These are phyloP conservation scores for Cryphonectria japonica DNA, from an alignment of 2,329 filamentous ascomycete genomes.

Conservation along the genomic window DNA sequence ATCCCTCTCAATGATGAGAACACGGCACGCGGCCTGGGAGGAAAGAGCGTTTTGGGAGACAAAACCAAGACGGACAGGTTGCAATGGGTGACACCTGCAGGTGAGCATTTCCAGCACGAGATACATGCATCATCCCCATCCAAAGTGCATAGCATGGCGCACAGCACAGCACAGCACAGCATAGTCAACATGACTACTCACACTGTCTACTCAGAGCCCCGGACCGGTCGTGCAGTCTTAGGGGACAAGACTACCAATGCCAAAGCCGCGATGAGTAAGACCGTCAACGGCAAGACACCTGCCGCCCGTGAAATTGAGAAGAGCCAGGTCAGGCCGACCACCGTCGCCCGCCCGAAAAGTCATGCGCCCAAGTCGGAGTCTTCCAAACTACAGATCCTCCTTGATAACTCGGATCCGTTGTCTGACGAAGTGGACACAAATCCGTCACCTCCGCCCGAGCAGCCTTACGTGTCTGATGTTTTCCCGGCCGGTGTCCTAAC, in stretches of 20 bases:
- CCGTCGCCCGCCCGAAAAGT: constrained; percentile 62
- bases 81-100: constrained; percentile 70
- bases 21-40: constrained; percentile 54
- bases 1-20: constrained; percentile 85
- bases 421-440: constrained; percentile 51
- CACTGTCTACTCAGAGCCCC: constrained; percentile 53
- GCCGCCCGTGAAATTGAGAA: constrained; percentile 61
- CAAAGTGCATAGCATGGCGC: constrained; percentile 1
- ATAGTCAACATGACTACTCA: constrained; percentile 20
- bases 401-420: constrained; percentile 50
- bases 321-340: constrained; percentile 62
- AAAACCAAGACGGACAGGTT: constrained; percentile 25
- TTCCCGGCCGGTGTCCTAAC: constrained; percentile 62
- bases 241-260: constrained; percentile 88
- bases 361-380: constrained; percentile 55
- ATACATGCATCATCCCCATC: background rate
- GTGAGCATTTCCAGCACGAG: constrained; percentile 51
- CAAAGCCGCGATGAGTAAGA: constrained; percentile 1
- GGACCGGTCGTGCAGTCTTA: constrained; percentile 73
- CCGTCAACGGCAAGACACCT: constrained; percentile 45
- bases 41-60: constrained; percentile 58
- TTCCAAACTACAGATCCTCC: constrained; percentile 66
- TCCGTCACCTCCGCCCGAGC: constrained; percentile 40
- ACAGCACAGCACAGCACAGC: background rate
- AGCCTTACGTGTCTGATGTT: constrained; percentile 71